Conservation (phyloP, 805 yeast species). For the Wickerhamomyces ciferrii region DNA sequence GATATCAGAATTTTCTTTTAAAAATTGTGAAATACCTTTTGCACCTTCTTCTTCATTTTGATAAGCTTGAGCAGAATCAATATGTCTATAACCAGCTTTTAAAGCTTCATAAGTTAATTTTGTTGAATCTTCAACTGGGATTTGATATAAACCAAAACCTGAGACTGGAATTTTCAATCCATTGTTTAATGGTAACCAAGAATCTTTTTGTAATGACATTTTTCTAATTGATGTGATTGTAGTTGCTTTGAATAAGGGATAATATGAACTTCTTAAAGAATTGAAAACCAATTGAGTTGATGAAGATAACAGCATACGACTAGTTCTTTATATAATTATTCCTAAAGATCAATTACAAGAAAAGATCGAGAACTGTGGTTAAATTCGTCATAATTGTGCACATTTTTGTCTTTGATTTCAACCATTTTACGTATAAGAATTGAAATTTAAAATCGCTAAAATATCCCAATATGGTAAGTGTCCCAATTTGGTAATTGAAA, state of each 20-base stretch:
- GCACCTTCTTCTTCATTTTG: slow-evolving; percentile 68
- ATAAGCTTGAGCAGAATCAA: slow-evolving; percentile 69
- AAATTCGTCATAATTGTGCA: background rate
- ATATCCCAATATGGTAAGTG: too few relatives aligned
- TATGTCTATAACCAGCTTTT: slow-evolving; percentile 62
- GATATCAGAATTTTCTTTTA: slow-evolving; percentile 43
- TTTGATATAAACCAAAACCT: slow-evolving; percentile 63
- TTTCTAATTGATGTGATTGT: background rate
- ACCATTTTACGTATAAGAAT: too few relatives aligned
- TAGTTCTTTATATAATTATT: too few relatives aligned
- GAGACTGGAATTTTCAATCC: slow-evolving; percentile 59
- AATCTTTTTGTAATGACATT: slow-evolving; percentile 6
- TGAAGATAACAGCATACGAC: too few relatives aligned
- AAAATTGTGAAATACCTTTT: slow-evolving; percentile 43
- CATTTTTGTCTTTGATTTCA: too few relatives aligned
- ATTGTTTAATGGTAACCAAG: slow-evolving; percentile 37
- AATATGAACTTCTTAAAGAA: too few relatives aligned
- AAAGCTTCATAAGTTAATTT: slow-evolving; percentile 48
- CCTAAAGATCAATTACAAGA: too few relatives aligned
- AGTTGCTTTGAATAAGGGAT: too few relatives aligned
- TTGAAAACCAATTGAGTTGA: too few relatives aligned
- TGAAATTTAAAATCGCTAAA: too few relatives aligned
- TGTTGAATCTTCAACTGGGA: slow-evolving; percentile 37
- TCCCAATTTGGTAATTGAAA: too few relatives aligned
- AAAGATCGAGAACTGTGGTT: too few relatives aligned